A percentile compares a stretch with the other conserved stretches of the same genome.
Conservation (phyloP, 257 asterid genomes). For the Sherardia arvensis region DNA sequence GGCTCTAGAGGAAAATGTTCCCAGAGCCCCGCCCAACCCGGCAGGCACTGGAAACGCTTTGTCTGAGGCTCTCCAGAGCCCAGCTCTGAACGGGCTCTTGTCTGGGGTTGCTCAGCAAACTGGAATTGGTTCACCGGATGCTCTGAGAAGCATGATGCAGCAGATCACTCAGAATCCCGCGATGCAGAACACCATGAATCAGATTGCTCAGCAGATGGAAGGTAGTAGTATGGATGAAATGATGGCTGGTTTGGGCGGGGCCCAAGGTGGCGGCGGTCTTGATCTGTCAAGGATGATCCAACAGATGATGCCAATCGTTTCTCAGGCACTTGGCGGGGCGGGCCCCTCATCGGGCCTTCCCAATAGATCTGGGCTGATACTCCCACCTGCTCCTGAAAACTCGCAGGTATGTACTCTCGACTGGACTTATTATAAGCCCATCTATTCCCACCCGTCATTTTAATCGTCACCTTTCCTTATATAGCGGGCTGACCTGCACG, state of each 20-base stretch:
- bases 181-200: slow-evolving; percentile 76
- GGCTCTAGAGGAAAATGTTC: slow-evolving; percentile 21
- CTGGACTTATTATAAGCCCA: not conserved
- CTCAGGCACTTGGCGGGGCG: slow-evolving; percentile 77
- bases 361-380: slow-evolving; percentile 21
- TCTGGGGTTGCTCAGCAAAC: slow-evolving; percentile 87
- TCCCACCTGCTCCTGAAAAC: slow-evolving; percentile 15
- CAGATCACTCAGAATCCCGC: slow-evolving; percentile 80
- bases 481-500: slow-evolving; percentile 29
- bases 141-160: slow-evolving; percentile 71
- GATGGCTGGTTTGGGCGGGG: slow-evolving; percentile 59
- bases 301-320: slow-evolving; percentile 96
- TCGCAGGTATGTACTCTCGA: slow-evolving; percentile 45
- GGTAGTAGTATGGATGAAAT: slow-evolving; percentile 62
- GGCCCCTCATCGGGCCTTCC: slow-evolving; percentile 25
- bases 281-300: slow-evolving; percentile 89
- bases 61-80: slow-evolving; percentile 68
- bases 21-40: slow-evolving; percentile 2
- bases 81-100: slow-evolving; percentile 64
- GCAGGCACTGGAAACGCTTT: slow-evolving; percentile 29
- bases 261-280: slow-evolving; percentile 69
- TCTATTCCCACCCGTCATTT: not conserved
- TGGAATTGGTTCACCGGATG: slow-evolving; percentile 85
- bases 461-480: not conserved
- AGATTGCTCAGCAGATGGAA: slow-evolving; percentile 87